Conservation (phyloP, 106 monocot species). For the Xerophyta viscosa region DNA sequence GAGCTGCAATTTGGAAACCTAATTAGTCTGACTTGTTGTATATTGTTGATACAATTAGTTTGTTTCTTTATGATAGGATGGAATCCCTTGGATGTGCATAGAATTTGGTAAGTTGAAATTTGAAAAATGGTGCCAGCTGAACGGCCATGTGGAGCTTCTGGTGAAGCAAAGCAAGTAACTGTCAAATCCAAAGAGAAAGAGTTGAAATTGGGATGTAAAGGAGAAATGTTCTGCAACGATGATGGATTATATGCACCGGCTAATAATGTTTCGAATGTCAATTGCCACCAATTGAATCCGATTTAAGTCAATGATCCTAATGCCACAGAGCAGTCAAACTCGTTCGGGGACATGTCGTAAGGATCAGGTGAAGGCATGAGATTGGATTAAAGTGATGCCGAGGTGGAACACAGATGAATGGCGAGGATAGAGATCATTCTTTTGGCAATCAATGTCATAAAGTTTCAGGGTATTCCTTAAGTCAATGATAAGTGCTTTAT, state of each 20-base stretch:
- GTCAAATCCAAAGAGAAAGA: too few species aligned
- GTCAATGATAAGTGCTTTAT: not conserved
- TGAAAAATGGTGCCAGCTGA: too few species aligned
- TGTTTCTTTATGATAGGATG: too few species aligned
- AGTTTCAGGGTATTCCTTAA: constrained; percentile 30
- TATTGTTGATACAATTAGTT: too few species aligned
- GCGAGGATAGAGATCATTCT: constrained; percentile 15
- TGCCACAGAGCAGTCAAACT: constrained; percentile 48
- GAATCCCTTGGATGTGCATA: too few species aligned
- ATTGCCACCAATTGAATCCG: not conserved
- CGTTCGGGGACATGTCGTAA: constrained; percentile 43
- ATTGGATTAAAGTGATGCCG: constrained; percentile 25
- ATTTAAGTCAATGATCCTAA: constrained; percentile 16
- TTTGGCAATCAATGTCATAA: constrained; percentile 8
- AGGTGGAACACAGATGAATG: constrained; percentile 28
- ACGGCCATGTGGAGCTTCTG: too few species aligned
- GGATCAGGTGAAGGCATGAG: constrained; percentile 21
- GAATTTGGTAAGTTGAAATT: too few species aligned
- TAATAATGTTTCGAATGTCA: constrained; percentile 2
- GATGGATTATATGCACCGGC: constrained; percentile 5
- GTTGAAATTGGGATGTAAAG: too few species aligned
- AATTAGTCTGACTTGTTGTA: too few species aligned
- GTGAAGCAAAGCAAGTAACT: too few species aligned
- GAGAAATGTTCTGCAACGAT: too few species aligned
- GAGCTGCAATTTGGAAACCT: too few species aligned